Evolutionary conservation across 2,329 filamentous ascomycete genomes (phyloP), one percentile per base, ranked within the genome.

Genomic region (Phyllosticta ampelicida): DNA sequence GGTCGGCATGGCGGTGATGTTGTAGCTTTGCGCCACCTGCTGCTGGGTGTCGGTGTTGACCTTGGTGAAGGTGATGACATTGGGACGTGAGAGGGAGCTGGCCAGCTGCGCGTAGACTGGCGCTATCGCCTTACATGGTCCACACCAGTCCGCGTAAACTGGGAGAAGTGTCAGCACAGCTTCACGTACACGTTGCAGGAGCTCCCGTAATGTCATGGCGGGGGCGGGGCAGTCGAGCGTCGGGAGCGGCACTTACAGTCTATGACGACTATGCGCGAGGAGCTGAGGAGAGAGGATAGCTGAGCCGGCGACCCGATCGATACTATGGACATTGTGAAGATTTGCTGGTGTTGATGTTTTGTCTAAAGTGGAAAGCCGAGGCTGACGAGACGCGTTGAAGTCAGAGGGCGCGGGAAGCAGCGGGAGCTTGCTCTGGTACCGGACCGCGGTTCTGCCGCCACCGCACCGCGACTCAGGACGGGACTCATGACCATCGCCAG

Each of bases 131-230:
- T 89, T 87, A 81, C 90, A 95, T 67, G 90, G 87, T 30, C 78
- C 85, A 69, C 88, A 95, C 86, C 87, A 94, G 68, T 89, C 86
- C 67, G 90, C 89, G 67, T 89, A 92, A 79, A 96, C 90, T 95
- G 66, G 54, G 65, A 36, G 63, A 66, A 65, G 52, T 56, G 60
- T 54, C 59, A 59, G 57, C 55, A 48, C 19, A 21, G 18, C 49
- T 28, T 44, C 48, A 58, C 30, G 57, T 21, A 53, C n/a, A 13
- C 20, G 52, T 44, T 18, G 36, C 36, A 16, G 36, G 36, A n/a
- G 66, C 67, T 65, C 64, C 67, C 61, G 69, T 65, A 67, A 63
- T 63, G 10, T 6, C 13, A 44, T 44, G 36, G 36, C 36, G 36
- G 36, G 36, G 36, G 36, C 36, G 36, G 36, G 36, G 36, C n/a